phyloP scores from a whole-genome alignment of 805 yeast genomes.

The Pichia gijzeniarum region DNA sequence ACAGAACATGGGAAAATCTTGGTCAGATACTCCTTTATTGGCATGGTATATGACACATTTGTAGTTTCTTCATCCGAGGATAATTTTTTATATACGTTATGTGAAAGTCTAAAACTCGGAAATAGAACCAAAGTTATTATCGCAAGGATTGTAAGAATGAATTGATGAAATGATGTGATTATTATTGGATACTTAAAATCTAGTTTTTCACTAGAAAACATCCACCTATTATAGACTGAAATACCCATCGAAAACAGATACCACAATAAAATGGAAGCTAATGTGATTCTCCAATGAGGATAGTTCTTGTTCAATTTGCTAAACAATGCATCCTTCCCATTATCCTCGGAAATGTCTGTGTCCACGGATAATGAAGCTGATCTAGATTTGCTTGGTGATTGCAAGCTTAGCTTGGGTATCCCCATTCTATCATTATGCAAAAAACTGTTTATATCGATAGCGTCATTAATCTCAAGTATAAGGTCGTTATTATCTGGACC shows the following conservation, averaged over 20 bases:
- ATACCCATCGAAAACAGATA: slow-evolving; percentile 62
- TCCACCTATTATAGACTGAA: slow-evolving; percentile 90
- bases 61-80: neutral
- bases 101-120: slow-evolving; percentile 43
- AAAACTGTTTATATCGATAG: neutral
- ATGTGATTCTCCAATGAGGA: slow-evolving; percentile 25
- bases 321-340: neutral
- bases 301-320: slow-evolving; percentile 16
- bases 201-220: slow-evolving; percentile 74
- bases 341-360: neutral
- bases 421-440: neutral
- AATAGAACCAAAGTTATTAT: slow-evolving; percentile 35
- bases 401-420: neutral
- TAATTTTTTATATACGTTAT: slow-evolving; percentile 1
- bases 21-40: slow-evolving; percentile 36
- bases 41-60: slow-evolving; percentile 20
- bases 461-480: slow-evolving; percentile 5
- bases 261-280: slow-evolving; percentile 41
- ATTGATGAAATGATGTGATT: slow-evolving; percentile 81
- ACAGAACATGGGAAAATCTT: slow-evolving; percentile 77
- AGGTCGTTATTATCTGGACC: slow-evolving; percentile 1
- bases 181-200: slow-evolving; percentile 79
- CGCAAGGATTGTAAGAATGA: slow-evolving; percentile 54
- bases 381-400: neutral
- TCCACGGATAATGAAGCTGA: neutral